Evolutionary conservation across 257 asterid genomes (phyloP).

Genomic region (Lavandula angustifolia): DNA sequence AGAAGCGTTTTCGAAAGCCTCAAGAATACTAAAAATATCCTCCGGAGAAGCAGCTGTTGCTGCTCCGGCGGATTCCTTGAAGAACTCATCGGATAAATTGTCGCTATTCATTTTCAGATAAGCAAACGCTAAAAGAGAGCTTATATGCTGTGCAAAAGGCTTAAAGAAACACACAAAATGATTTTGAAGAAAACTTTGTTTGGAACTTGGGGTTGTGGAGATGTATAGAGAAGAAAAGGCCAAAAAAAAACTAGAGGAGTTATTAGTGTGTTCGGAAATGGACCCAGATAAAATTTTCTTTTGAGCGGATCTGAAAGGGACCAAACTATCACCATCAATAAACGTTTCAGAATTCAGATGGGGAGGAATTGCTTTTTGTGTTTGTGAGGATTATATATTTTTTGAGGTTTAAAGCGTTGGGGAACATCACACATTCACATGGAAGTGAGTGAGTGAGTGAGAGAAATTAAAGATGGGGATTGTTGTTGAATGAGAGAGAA

Average conservation of each 20-base stretch:
- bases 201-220: neutral
- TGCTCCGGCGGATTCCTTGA: slow-evolving; percentile 45
- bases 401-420: slow-evolving; percentile 15
- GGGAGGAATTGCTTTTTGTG: slow-evolving; percentile 22
- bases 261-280: neutral
- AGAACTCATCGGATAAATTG: slow-evolving; percentile 37
- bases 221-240: slow-evolving; percentile 10
- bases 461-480: slow-evolving; percentile 20
- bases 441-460: slow-evolving; percentile 27
- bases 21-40: slow-evolving; percentile 73
- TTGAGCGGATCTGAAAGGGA: slow-evolving; percentile 44
- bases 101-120: slow-evolving; percentile 46
- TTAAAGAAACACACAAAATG: slow-evolving; percentile 4
- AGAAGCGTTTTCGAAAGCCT: slow-evolving; percentile 50
- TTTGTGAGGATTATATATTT: neutral
- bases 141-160: neutral
- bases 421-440: neutral
- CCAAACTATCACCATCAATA: slow-evolving; percentile 64
- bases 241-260: neutral
- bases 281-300: slow-evolving; percentile 20
- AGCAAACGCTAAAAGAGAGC: neutral
- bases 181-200: neutral
- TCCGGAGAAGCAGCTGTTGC: slow-evolving; percentile 36
- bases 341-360: slow-evolving; percentile 32
- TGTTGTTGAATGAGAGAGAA: slow-evolving; percentile 22